A percentile compares a stretch with the other conserved stretches of the same genome.
Evolutionary conservation across 495 filamentous ascomycete genomes (phyloP).

Genomic region (Trichocladium uniseriatum): DNA sequence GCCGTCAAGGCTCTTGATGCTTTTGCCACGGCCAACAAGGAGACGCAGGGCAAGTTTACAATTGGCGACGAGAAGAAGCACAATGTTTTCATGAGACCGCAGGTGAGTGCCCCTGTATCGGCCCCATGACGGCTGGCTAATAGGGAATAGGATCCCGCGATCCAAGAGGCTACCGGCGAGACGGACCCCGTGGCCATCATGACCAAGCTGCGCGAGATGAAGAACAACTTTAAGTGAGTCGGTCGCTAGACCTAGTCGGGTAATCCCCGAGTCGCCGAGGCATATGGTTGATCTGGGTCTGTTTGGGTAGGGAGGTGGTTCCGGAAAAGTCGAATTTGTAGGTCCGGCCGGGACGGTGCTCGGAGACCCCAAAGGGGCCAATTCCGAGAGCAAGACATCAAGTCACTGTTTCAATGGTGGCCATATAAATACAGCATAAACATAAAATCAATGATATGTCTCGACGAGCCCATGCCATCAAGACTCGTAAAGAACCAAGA

Average conservation of each 20-base stretch:
- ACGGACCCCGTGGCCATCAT: slow-evolving; percentile 81
- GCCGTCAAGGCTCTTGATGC: slow-evolving; percentile 65
- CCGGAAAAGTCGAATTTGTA: slow-evolving; percentile 4
- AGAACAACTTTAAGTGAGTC: slow-evolving; percentile 70
- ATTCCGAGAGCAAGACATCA: too few species aligned
- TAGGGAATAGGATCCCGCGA: slow-evolving; percentile 57
- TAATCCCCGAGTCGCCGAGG: background rate
- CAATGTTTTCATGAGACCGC: slow-evolving; percentile 92
- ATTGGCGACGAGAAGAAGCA: slow-evolving; percentile 98
- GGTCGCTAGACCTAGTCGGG: background rate
- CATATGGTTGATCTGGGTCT: background rate
- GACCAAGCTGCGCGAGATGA: slow-evolving; percentile 79
- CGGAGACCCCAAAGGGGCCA: too few species aligned
- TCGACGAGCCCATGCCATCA: slow-evolving; percentile 18
- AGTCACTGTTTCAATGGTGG: too few species aligned
- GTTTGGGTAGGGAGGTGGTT: slow-evolving; percentile 1
- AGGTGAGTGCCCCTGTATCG: slow-evolving; percentile 42
- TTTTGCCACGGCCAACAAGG: slow-evolving; percentile 68
- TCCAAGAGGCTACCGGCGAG: slow-evolving; percentile 78
- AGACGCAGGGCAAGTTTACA: slow-evolving; percentile 93
- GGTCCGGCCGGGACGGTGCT: too few species aligned
- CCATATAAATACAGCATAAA: too few species aligned
- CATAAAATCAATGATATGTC: slow-evolving; percentile 7
- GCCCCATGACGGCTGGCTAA: slow-evolving; percentile 12
- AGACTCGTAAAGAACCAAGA: slow-evolving; percentile 10